Percentiles rank a stretch among this genome's conserved stretches.
These are phyloP conservation scores for Sedum album DNA, from an alignment of 164 flowering plant genomes.

Conservation along the genomic window DNA sequence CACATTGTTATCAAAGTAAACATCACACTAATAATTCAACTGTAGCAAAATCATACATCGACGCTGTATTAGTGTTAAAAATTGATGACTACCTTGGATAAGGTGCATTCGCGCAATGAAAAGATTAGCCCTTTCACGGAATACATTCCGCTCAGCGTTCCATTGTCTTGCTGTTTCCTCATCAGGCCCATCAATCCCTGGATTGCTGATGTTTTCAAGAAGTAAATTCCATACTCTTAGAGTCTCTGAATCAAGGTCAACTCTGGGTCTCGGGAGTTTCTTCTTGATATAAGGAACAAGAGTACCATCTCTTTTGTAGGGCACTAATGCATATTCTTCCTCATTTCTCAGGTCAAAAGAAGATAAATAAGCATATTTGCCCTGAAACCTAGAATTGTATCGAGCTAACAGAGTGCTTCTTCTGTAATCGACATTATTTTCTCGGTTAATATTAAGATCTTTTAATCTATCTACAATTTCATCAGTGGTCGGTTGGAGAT, in stretches of 20 bases:
- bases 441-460: background rate
- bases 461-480: background rate
- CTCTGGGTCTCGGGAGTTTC: conserved; percentile 9
- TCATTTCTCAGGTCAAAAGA: background rate
- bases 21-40: background rate
- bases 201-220: conserved; percentile 13
- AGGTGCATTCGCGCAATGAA: conserved; percentile 56
- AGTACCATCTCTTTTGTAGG: background rate
- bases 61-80: too few relatives aligned
- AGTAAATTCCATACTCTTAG: conserved; percentile 19
- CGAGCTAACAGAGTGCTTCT: background rate
- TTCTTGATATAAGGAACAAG: conserved; percentile 13
- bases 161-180: conserved; percentile 31
- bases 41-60: too few relatives aligned
- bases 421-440: background rate
- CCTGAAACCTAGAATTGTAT: background rate
- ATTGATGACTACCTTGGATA: conserved; percentile 51
- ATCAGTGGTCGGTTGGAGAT: background rate
- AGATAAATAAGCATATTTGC: background rate
- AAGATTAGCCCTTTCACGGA: conserved; percentile 28
- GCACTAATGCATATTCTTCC: background rate
- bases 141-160: conserved; percentile 35
- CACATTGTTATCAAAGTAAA: background rate
- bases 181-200: conserved; percentile 15
- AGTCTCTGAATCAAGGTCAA: conserved; percentile 21